A percentile compares a stretch with the other conserved stretches of the same genome.
phyloP scores from a whole-genome alignment of 768 basidiomycete species.

The Leccinum fibrillosum region DNA sequence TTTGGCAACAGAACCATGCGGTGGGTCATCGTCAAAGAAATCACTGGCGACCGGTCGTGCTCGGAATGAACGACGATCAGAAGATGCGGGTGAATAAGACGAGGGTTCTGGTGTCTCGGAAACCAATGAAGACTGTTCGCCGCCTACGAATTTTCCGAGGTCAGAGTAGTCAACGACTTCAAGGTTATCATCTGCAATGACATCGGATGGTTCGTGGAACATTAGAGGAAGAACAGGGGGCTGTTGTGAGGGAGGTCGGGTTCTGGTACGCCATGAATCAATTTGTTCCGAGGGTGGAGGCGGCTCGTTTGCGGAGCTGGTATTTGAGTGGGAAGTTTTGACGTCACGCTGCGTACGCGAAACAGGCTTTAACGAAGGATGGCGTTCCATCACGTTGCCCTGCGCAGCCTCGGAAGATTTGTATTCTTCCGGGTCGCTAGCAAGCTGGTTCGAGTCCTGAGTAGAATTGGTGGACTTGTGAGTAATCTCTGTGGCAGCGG shows the following conservation, averaged over 20 bases:
- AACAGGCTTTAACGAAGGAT: slow-evolving; percentile 34
- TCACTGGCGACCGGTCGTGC: slow-evolving; percentile 61
- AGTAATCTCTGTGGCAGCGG: slow-evolving; percentile 42
- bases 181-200: slow-evolving; percentile 54
- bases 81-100: slow-evolving; percentile 16
- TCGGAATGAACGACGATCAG: slow-evolving; percentile 28
- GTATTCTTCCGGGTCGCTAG: slow-evolving; percentile 4
- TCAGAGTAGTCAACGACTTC: slow-evolving; percentile 83
- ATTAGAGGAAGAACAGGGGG: slow-evolving; percentile 30
- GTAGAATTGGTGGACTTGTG: slow-evolving; percentile 42
- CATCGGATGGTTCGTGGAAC: slow-evolving; percentile 37
- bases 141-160: slow-evolving; percentile 64
- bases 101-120: slow-evolving; percentile 13
- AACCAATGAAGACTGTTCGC: slow-evolving; percentile 17
- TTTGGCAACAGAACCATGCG: slow-evolving; percentile 40
- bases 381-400: slow-evolving; percentile 26
- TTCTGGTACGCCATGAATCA: slow-evolving; percentile 68
- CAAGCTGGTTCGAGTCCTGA: slow-evolving; percentile 5
- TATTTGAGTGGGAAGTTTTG: slow-evolving; percentile 1
- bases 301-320: slow-evolving; percentile 20
- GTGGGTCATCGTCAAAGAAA: slow-evolving; percentile 58
- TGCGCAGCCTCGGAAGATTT: background rate
- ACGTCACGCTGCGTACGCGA: slow-evolving; percentile 21
- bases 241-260: slow-evolving; percentile 28
- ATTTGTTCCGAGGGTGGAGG: slow-evolving; percentile 34